These are phyloP conservation scores for Boeremia exigua DNA, from an alignment of 2,329 filamentous ascomycete genomes.

Conservation along the genomic window DNA sequence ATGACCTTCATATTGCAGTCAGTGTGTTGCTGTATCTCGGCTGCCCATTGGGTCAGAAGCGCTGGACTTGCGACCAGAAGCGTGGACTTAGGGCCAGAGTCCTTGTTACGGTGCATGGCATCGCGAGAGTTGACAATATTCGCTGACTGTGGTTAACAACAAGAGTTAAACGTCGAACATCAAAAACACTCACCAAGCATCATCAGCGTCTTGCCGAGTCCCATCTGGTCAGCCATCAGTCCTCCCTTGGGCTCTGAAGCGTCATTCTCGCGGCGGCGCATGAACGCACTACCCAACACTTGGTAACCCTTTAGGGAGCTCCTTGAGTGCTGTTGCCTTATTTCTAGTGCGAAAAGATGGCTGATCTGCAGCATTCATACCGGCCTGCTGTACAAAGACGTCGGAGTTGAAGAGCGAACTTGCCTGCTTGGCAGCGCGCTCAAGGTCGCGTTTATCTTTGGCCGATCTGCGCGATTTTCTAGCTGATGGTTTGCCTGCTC, in stretches of 20 bases:
- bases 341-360: constrained; percentile 30
- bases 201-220: constrained; percentile 51
- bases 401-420: constrained; percentile 38
- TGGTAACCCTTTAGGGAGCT: constrained; percentile 58
- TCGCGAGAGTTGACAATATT: constrained; percentile 52
- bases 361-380: constrained; percentile 27
- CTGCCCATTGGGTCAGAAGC: constrained; percentile 51
- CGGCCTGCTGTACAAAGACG: constrained; percentile 43
- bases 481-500: constrained; percentile 3
- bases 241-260: constrained; percentile 47
- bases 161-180: neutral
- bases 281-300: constrained; percentile 60
- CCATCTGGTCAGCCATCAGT: constrained; percentile 53
- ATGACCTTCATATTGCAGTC: constrained; percentile 28
- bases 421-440: constrained; percentile 26
- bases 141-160: constrained; percentile 31
- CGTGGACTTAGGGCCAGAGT: constrained; percentile 39
- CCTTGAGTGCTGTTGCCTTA: constrained; percentile 47
- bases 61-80: constrained; percentile 52
- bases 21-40: constrained; percentile 42
- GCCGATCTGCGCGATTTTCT: constrained; percentile 17
- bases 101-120: constrained; percentile 17
- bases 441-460: constrained; percentile 26
- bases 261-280: constrained; percentile 59
- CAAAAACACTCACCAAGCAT: constrained; percentile 35